These are phyloP conservation scores for Xylariaceae sp. DNA, from an alignment of 2,329 filamentous ascomycete genomes.

Conservation along the genomic window DNA sequence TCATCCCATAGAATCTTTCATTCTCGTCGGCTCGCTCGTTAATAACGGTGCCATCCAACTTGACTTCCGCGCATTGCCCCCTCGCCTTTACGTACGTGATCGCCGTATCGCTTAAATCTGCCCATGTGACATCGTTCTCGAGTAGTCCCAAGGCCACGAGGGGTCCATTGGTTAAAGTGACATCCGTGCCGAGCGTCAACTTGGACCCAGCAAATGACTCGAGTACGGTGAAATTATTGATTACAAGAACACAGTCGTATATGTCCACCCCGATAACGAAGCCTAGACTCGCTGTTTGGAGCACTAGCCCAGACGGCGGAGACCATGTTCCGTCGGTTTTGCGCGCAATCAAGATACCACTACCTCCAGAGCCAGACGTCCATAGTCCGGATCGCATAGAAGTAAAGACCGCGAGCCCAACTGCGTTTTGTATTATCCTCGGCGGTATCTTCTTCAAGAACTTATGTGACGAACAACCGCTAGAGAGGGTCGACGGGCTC, in stretches of 20 bases:
- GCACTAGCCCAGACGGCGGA: constrained; percentile 84
- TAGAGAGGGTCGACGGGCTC: constrained; percentile 36
- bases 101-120: constrained; percentile 57
- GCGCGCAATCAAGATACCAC: constrained; percentile 81
- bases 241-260: constrained; percentile 92
- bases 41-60: constrained; percentile 59
- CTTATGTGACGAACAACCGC: constrained; percentile 54
- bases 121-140: constrained; percentile 55
- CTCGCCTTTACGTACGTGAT: constrained; percentile 62
- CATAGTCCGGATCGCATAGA: constrained; percentile 93
- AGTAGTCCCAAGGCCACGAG: constrained; percentile 59
- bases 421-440: constrained; percentile 83
- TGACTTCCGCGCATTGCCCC: constrained; percentile 58
- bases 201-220: constrained; percentile 81
- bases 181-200: constrained; percentile 79
- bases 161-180: constrained; percentile 76
- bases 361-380: constrained; percentile 88
- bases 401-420: constrained; percentile 90
- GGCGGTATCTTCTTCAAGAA: constrained; percentile 81
- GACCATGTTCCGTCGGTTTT: constrained; percentile 89
- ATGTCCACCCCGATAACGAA: constrained; percentile 93
- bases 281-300: constrained; percentile 86
- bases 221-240: constrained; percentile 83
- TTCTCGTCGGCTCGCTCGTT: constrained; percentile 62
- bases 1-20: constrained; percentile 58